phyloP scores from a whole-genome alignment of 192 early-diverging fungal genomes.

The Mortierella antarctica region DNA sequence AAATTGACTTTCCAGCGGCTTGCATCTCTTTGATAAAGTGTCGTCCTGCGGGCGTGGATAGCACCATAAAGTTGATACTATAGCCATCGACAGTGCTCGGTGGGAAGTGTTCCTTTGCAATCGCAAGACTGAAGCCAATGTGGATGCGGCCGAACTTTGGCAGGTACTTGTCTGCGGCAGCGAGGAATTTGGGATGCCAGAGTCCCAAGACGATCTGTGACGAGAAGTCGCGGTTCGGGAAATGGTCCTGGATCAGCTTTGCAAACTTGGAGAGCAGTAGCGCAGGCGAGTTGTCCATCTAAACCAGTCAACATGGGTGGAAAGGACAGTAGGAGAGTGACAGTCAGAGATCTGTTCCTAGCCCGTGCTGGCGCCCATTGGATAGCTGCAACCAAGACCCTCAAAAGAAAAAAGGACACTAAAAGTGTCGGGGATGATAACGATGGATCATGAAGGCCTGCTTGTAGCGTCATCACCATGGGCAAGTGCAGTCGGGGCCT shows the following conservation, averaged over 20 bases:
- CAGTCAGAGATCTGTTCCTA: too few relatives aligned
- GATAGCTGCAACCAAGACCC: too few relatives aligned
- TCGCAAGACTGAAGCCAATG: conserved; percentile 61
- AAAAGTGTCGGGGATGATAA: too few relatives aligned
- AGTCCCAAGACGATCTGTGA: conserved; percentile 63
- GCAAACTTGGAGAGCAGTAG: conserved; percentile 35
- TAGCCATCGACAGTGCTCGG: conserved; percentile 54
- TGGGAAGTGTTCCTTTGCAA: conserved; percentile 55
- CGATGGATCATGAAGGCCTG: too few relatives aligned
- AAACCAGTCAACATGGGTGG: background rate
- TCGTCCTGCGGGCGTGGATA: conserved; percentile 52
- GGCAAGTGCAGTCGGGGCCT: too few relatives aligned
- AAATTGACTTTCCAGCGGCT: conserved; percentile 54
- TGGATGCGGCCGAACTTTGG: conserved; percentile 56
- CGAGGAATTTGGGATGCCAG: conserved; percentile 64
- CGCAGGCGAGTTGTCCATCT: conserved; percentile 51
- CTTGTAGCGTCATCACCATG: too few relatives aligned
- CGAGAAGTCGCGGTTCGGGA: conserved; percentile 53
- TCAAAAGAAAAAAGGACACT: too few relatives aligned
- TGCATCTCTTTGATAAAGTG: conserved; percentile 64
- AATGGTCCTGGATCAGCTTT: conserved; percentile 36
- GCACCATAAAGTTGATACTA: conserved; percentile 55
- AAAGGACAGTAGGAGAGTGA: background rate
- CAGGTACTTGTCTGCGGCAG: conserved; percentile 55
- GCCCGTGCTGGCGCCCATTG: too few relatives aligned